Evolutionary conservation across 169 alveolate genomes (phyloP), one percentile per base, ranked within the genome.

Genomic region (Plasmodium fragile): DNA sequence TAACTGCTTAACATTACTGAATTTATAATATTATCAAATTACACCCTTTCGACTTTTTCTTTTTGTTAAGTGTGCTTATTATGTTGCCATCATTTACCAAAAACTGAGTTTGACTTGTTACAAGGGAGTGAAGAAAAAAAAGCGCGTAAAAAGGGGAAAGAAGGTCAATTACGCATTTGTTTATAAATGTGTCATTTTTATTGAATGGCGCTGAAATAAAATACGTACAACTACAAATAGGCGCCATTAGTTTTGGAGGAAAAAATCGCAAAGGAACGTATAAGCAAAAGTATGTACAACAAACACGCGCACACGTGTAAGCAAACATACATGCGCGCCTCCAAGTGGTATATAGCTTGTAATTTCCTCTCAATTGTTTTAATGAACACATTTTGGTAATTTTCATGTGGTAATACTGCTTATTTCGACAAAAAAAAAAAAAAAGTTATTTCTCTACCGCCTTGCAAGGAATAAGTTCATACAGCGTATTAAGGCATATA

Each of bases 31-130:
- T 78, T 43, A 65, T 25, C 36, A 78, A 39, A 49, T 49, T 43
- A 78, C 1, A 78, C 32, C 13, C 32, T 78, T 41, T 32, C 39
- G n/a, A 36, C 70, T 78, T 78, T 78, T 78, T 78, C 55, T 75
- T 75, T 73, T 73, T 73, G 7, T 77, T 11, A 28, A 22, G 10
- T 39, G 30, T 11, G 32, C n/a, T 78, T 78, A 28, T 41, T 36
- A 78, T 41, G 41, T 78, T 30, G 25, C 53, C 55, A 39, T 30
- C 25, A 10, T 78, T 78, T 78, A 41, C 59, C 1, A 78, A 65
- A 78, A 77, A 78, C n/a, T n/a, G 22, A 30, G n/a, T 49, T 16
- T 41, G 34, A 41, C 55, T 78, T 78, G 39, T 36, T 78, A n/a
- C 73, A 8, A 80, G 28, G 16, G 59, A 39, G 39, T 25, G 28